These are phyloP conservation scores for Bryum argenteum DNA, from an alignment of 225 moss, liverwort and hornwort species.

Conservation along the genomic window DNA sequence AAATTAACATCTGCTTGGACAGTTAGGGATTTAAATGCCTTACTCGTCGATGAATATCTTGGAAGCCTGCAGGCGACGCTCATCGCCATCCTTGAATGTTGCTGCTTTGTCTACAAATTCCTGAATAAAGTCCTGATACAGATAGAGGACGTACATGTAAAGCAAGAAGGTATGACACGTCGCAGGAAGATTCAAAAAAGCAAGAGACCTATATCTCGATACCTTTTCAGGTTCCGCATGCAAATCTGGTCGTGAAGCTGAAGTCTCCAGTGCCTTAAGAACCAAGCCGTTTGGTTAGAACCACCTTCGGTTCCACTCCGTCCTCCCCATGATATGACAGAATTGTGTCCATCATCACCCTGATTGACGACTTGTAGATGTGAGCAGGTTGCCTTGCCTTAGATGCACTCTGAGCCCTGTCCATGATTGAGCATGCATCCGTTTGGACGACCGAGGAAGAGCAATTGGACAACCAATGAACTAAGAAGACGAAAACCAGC, in stretches of 20 bases:
- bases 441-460: conserved; percentile 9
- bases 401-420: conserved; percentile 19
- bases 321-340: conserved; percentile 61
- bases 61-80: conserved; percentile 62
- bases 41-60: conserved; percentile 72
- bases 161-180: conserved; percentile 24
- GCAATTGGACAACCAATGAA: conserved; percentile 15
- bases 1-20: conserved; percentile 15
- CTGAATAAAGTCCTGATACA: conserved; percentile 74
- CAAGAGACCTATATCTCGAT: conserved; percentile 17
- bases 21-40: conserved; percentile 6
- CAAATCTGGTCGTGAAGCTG: conserved; percentile 34
- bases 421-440: conserved; percentile 29
- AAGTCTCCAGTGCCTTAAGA: conserved; percentile 56
- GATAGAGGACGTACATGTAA: conserved; percentile 4
- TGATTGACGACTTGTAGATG: conserved; percentile 34
- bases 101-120: conserved; percentile 70
- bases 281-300: conserved; percentile 63
- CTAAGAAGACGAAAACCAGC: conserved; percentile 13
- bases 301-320: conserved; percentile 47
- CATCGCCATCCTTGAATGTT: conserved; percentile 56
- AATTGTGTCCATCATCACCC: conserved; percentile 63
- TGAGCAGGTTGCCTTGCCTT: conserved; percentile 35
- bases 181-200: conserved; percentile 11
- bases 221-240: conserved; percentile 48